Conservation (phyloP, 192 early-diverging fungal species). For the Thamnidium elegans region DNA sequence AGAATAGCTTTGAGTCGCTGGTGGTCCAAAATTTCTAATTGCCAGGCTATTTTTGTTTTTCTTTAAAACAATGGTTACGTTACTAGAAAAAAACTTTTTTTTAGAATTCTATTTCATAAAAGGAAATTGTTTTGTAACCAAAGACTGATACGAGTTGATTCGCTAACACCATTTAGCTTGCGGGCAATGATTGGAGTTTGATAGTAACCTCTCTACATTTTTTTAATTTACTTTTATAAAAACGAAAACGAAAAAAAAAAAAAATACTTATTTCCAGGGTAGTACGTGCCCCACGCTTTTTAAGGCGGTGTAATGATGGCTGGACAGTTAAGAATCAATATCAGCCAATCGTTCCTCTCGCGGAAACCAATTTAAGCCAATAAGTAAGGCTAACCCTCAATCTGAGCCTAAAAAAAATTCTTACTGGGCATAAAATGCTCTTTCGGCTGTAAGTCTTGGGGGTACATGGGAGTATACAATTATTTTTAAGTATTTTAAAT, state of each 20-base stretch:
- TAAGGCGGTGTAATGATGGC: too few relatives aligned
- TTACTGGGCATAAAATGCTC: too few relatives aligned
- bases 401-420: too few relatives aligned
- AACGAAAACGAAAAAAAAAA: neutral
- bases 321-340: too few relatives aligned
- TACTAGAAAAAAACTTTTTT: conserved; percentile 2
- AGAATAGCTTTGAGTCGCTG: neutral
- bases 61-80: neutral
- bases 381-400: too few relatives aligned
- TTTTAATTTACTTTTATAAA: neutral
- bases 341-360: too few relatives aligned
- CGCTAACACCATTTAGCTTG: conserved; percentile 6
- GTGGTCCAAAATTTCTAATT: neutral
- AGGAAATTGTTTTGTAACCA: conserved; percentile 1
- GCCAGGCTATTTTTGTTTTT: neutral
- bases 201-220: conserved; percentile 19
- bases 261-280: too few relatives aligned
- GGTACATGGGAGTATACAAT: too few relatives aligned
- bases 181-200: conserved; percentile 11
- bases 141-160: conserved; percentile 15
- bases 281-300: too few relatives aligned
- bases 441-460: too few relatives aligned
- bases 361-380: too few relatives aligned
- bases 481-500: too few relatives aligned
- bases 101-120: neutral